A percentile compares a stretch with the other conserved stretches of the same genome.
phyloP scores from a whole-genome alignment of 1,139 yeast genomes.

The Groenewaldozyma auringiensis region DNA sequence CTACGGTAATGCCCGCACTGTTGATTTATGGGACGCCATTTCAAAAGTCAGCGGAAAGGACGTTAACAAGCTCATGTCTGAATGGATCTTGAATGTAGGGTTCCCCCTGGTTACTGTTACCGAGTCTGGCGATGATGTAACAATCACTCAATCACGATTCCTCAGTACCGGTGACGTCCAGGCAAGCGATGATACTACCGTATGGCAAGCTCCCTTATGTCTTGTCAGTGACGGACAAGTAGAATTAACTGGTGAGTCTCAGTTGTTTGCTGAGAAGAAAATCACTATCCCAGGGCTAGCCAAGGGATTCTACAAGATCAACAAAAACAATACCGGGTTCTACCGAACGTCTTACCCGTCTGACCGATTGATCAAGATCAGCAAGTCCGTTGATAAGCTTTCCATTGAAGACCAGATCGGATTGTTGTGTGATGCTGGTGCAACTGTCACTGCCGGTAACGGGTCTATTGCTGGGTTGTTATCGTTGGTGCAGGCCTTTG shows the following conservation, averaged over 20 bases:
- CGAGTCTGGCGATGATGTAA: conserved; percentile 30
- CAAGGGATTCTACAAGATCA: conserved; percentile 55
- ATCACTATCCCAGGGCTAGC: conserved; percentile 13
- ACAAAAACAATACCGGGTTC: conserved; percentile 76
- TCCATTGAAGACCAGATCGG: conserved; percentile 83
- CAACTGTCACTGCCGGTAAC: conserved; percentile 67
- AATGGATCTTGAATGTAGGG: conserved; percentile 61
- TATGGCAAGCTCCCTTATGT: conserved; percentile 76
- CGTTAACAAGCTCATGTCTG: conserved; percentile 44
- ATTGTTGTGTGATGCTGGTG: conserved; percentile 72
- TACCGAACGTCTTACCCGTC: conserved; percentile 73
- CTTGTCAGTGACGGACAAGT: conserved; percentile 62
- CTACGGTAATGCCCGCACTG: conserved; percentile 54
- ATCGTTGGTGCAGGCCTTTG: conserved; percentile 48
- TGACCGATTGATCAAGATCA: conserved; percentile 67
- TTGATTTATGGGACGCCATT: conserved; percentile 53
- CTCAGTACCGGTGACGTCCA: conserved; percentile 48
- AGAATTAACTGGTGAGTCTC: conserved; percentile 44
- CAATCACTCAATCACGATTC: conserved; percentile 48
- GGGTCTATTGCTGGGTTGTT: conserved; percentile 60
- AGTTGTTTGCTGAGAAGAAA: conserved; percentile 1
- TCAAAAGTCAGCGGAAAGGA: conserved; percentile 50
- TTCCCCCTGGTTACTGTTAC: conserved; percentile 51
- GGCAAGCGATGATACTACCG: conserved; percentile 41
- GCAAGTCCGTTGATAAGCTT: conserved; percentile 57